These are phyloP conservation scores for Aspergillus carbonarius DNA, from an alignment of 2,329 filamentous ascomycete species.

Conservation along the genomic window DNA sequence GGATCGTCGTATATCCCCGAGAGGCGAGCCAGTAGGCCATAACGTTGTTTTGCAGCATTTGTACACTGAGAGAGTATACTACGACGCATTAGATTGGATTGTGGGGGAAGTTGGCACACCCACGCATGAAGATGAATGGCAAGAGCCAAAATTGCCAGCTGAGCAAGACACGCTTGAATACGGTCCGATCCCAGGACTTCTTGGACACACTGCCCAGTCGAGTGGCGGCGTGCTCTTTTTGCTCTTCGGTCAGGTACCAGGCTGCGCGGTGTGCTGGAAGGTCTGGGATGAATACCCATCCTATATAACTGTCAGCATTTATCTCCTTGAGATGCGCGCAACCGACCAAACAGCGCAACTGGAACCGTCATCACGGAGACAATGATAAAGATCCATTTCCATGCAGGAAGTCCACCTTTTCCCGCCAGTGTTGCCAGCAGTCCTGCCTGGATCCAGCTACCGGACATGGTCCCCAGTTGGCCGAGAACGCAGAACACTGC, in stretches of 20 bases:
- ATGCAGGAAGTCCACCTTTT: slow-evolving; percentile 39
- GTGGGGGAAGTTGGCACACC: slow-evolving; percentile 5
- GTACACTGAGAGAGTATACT: slow-evolving; percentile 47
- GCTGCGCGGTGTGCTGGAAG: slow-evolving; percentile 44
- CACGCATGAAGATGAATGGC: slow-evolving; percentile 48
- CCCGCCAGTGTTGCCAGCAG: slow-evolving; percentile 39
- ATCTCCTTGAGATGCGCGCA: no score
- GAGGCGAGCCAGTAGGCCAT: slow-evolving; percentile 49
- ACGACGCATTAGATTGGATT: neutral
- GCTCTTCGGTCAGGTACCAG: slow-evolving; percentile 38
- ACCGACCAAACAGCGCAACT: slow-evolving; percentile 40
- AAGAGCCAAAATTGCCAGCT: slow-evolving; percentile 51
- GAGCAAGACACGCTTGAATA: slow-evolving; percentile 36
- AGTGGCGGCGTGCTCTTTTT: slow-evolving; percentile 37
- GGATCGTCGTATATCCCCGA: slow-evolving; percentile 43
- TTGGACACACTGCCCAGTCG: slow-evolving; percentile 36
- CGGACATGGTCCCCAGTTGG: slow-evolving; percentile 46
- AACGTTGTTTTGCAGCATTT: slow-evolving; percentile 47
- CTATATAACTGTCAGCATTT: slow-evolving; percentile 18
- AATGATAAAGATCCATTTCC: slow-evolving; percentile 48
- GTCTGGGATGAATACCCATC: slow-evolving; percentile 48
- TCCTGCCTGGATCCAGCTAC: slow-evolving; percentile 48
- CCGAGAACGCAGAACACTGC: slow-evolving; percentile 41
- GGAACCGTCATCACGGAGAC: slow-evolving; percentile 46
- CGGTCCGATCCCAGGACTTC: slow-evolving; percentile 28